Evolutionary conservation across 2,329 filamentous ascomycete genomes (phyloP), one percentile per base, ranked within the genome.

Genomic region (Ceratocystis papillata): DNA sequence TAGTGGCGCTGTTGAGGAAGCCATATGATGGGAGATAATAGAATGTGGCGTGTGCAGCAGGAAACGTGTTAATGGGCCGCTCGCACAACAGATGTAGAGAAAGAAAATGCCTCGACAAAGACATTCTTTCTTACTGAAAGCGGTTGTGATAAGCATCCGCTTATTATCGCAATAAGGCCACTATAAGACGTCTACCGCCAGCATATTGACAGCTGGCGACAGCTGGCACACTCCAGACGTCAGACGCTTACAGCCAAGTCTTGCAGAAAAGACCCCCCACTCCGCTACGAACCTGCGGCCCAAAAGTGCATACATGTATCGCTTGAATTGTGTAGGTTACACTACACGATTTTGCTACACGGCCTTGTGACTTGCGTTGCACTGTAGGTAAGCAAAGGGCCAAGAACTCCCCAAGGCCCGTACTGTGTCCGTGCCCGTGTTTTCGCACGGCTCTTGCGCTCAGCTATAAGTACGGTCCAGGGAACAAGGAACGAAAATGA

Each of bases 171-270:
- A 25, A 28, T 15, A 53, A 28, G 7, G 25, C 48, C 48, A 41
- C 37, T 25, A 15, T 15, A 10, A 6, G 48, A 25, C 3, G 25
- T 10, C 22, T 12, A 3, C 6, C 8, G 15, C 4, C 7, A 53
- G 22, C 0, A 2, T 4, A 0, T 1, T 12, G 48, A 15, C 48
- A 15, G 48, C 48, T 53, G 48, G 3, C 0, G 22, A 0, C 48
- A 53, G 48, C 20, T 53, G 48, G 4, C 10, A 28, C 5, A 1
- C 20, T 0, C 3, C 20, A 2, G 22, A 12, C 22, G 7, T 50
- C 5, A 20, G 8, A 53, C 45, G 10, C 45, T 8, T 0, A 10
- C 7, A 15, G 22, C 22, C 48, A 28, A 20, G 22, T 22, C 48
- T 20, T 48, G 20, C 3, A n/a, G 17, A 48, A n/a, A 20, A 20